These are phyloP conservation scores for Nyssa sinensis DNA, from an alignment of 148 eudicot species.

Conservation along the genomic window DNA sequence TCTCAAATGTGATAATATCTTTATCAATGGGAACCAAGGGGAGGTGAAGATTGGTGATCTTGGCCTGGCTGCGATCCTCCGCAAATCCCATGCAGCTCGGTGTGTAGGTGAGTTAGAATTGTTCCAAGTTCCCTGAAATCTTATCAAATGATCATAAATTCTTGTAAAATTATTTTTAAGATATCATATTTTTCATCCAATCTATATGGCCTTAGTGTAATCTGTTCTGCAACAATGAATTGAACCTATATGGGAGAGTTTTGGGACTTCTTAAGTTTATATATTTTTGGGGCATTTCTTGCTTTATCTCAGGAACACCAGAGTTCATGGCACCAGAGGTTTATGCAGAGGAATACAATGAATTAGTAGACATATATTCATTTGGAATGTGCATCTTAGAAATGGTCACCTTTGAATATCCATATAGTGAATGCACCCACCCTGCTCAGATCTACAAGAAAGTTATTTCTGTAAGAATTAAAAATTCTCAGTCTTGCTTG, in stretches of 20 bases:
- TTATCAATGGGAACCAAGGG: slow-evolving; percentile 50
- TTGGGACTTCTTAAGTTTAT: neutral
- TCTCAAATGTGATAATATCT: slow-evolving; percentile 50
- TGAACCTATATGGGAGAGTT: neutral
- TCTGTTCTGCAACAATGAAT: neutral
- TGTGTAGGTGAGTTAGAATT: slow-evolving; percentile 37
- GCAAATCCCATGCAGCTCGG: slow-evolving; percentile 42
- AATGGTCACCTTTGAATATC: slow-evolving; percentile 53
- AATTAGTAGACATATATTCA: slow-evolving; percentile 45
- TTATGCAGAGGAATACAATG: slow-evolving; percentile 50
- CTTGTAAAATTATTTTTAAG: neutral
- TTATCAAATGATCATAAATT: neutral
- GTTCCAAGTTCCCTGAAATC: neutral
- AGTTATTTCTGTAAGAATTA: slow-evolving; percentile 42
- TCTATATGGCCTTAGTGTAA: neutral
- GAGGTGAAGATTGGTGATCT: slow-evolving; percentile 53
- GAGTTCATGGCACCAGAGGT: slow-evolving; percentile 60
- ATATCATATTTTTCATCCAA: neutral
- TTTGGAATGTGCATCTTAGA: slow-evolving; percentile 57
- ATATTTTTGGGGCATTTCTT: neutral
- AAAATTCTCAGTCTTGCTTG: neutral
- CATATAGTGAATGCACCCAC: slow-evolving; percentile 52
- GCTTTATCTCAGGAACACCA: slow-evolving; percentile 37
- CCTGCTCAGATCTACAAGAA: slow-evolving; percentile 57
- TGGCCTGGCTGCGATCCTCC: slow-evolving; percentile 50